Evolutionary conservation across 2,329 filamentous ascomycete species (phyloP), one percentile per base, ranked within the genome.

Genomic region (Fusarium sp.): DNA sequence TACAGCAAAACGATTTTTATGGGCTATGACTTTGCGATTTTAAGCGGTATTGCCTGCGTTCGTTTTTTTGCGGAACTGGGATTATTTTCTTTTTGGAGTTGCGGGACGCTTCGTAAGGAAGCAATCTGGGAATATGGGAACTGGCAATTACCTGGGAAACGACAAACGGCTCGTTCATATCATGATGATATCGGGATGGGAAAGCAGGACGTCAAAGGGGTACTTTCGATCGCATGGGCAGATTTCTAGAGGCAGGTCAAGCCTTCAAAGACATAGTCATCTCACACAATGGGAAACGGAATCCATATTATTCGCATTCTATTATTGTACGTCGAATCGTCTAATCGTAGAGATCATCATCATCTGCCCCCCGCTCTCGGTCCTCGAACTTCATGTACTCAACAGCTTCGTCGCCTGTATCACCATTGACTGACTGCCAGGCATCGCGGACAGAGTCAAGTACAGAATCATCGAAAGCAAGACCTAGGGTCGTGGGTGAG

Each of bases 341-440:
- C 53, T 71, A 75, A 52, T 87, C 82, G 66, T 86, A 86, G 49
- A 83, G 78, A 56, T 88, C 85, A 38, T 88, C 86, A 38, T 88
- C 86, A 57, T 92, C 89, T 33, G 87, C 87, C 62, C 80, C 82
- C 15, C 84, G 85, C 75, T 94, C 90, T 24, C 93, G 86, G 62
- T 96, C 92, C 49, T 91, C 87, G 77, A 97, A 97, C 21, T 86
- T 83, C 87, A 98, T 90, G 73, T 96, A 98, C 44, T 86, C 79
- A 11, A 68, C 71, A 7, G 74, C 77, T 19, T 82, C 81, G 19
- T 83, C 82, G 19, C 36, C 81, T 6, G 85, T 84, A 2, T 82
- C 80, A 11, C 85, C 87, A 69, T 87, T 82, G 6, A 94, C 84
- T 49, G 83, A 81, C 64, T 86, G 83, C 94, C 94, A 98, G 8